Evolutionary conservation across 2,329 filamentous ascomycete genomes (phyloP).

Genomic region (Raffaelea ambrosiae): DNA sequence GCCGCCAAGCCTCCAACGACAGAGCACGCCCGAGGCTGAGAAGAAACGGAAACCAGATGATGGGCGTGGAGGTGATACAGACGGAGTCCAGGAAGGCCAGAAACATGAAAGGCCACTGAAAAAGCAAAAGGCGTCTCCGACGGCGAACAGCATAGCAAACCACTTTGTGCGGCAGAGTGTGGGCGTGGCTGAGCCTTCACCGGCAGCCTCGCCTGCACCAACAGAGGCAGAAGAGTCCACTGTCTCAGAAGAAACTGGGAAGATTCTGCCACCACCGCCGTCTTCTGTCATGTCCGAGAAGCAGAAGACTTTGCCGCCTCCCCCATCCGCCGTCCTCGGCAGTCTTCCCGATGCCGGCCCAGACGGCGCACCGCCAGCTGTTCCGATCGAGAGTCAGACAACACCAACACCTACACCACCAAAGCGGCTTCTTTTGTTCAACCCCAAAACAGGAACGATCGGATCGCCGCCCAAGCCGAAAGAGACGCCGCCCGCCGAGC

Average conservation of each 20-base stretch:
- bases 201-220: neutral
- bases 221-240: constrained; percentile 1
- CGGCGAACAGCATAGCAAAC: constrained; percentile 14
- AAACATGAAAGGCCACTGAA: constrained; percentile 17
- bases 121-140: constrained; percentile 14
- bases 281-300: neutral
- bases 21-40: neutral
- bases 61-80: constrained; percentile 1
- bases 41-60: constrained; percentile 6
- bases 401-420: neutral
- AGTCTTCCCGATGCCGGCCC: too few relatives aligned
- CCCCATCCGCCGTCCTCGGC: too few relatives aligned
- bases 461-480: constrained; percentile 47
- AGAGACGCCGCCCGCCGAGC: neutral
- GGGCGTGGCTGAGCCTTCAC: neutral
- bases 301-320: too few relatives aligned
- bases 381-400: too few relatives aligned
- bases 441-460: constrained; percentile 52
- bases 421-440: constrained; percentile 38
- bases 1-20: too few relatives aligned
- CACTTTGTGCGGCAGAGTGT: constrained; percentile 15
- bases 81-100: neutral
- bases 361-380: too few relatives aligned
- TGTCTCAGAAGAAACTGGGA: too few relatives aligned
- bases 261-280: neutral